Base-by-base conservation (phyloP, 176 grass and related monocot genomes). In the Lolium multiflorum region DNA sequence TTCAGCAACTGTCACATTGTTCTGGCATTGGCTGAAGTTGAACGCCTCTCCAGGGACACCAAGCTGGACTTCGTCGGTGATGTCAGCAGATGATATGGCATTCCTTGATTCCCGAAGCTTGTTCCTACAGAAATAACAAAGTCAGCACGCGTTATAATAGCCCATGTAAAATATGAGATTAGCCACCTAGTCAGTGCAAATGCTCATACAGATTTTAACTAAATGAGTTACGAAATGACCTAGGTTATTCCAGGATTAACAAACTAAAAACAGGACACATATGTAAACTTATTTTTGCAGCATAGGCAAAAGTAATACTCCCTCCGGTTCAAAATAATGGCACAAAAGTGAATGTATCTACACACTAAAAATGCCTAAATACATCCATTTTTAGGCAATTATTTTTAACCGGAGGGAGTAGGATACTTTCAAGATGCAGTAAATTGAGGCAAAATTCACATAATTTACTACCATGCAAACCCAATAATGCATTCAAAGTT, bases 1-100 rank as follows among this genome's bases (percentile, higher is more conserved):
- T 73, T 98, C 96, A 10, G 83, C 87, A 20, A 93, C 81, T 3
- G 91, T 84, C 47, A 98, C 93, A 63, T 89, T 94, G 83, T 98
- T 98, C 66, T 89, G 89, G 85, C 93, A 98, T 70, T 95, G 93
- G 39, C 73, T 80, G 70, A 98, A 95, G 18, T 74, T 87, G n/a
- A 98, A 98, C 22, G 86, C 54, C 81, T 89, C 83, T 61, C 93
- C 93, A 81, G 79, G 87, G 66, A 91, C 82, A 37, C 93, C 96
- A 51, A 98, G 83, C 43, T 90, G 78, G 49, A 92, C 77, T 76
- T 98, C 93, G 47, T 89, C 83, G 18, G 85, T 81, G 35, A 94
- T 86, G 66, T 98, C 93, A 83, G 93, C 91, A 78, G 85, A 89
- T 62, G 93, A 95, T 71, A 98, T 84, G 17, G 86, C 89, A 37